Percentiles rank a stretch among this genome's conserved stretches.
Conservation (phyloP, 805 yeast genomes). For the Cyberlindnera saturnus region DNA sequence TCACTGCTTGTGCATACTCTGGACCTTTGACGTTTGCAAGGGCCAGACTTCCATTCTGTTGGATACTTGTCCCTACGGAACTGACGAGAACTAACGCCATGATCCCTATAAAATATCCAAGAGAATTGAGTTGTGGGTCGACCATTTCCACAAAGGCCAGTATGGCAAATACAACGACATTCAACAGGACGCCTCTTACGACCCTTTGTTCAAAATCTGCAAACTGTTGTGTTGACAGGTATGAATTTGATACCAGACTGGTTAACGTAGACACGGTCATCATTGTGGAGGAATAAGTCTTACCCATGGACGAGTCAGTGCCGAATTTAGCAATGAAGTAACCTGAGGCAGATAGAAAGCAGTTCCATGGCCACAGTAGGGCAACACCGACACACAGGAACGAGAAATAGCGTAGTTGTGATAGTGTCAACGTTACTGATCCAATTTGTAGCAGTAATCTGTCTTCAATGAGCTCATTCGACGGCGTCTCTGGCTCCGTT, state of each 20-base stretch:
- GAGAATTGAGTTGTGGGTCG: slow-evolving; percentile 16
- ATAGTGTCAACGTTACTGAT: slow-evolving; percentile 1
- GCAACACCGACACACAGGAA: slow-evolving; percentile 59
- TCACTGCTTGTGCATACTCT: slow-evolving; percentile 77
- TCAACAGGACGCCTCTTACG: slow-evolving; percentile 51
- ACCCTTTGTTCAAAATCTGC: slow-evolving; percentile 56
- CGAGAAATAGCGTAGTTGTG: slow-evolving; percentile 7
- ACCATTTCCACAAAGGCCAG: slow-evolving; percentile 18
- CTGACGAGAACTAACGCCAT: slow-evolving; percentile 61
- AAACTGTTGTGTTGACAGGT: slow-evolving; percentile 59
- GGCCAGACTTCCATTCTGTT: slow-evolving; percentile 91
- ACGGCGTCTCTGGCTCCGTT: too few species aligned
- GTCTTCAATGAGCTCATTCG: neutral
- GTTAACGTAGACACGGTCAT: slow-evolving; percentile 80
- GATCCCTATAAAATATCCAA: slow-evolving; percentile 37
- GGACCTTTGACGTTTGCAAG: slow-evolving; percentile 72
- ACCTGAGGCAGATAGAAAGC: slow-evolving; percentile 78
- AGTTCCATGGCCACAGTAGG: slow-evolving; percentile 95
- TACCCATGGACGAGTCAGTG: slow-evolving; percentile 43
- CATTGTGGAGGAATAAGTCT: slow-evolving; percentile 71
- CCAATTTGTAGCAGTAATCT: neutral
- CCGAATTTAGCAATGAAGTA: slow-evolving; percentile 57
- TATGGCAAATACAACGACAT: slow-evolving; percentile 46
- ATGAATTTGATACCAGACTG: slow-evolving; percentile 52
- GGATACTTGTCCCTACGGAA: slow-evolving; percentile 70